Evolutionary conservation across 345 rosid species (phyloP).

Genomic region (Durio zibethinus): DNA sequence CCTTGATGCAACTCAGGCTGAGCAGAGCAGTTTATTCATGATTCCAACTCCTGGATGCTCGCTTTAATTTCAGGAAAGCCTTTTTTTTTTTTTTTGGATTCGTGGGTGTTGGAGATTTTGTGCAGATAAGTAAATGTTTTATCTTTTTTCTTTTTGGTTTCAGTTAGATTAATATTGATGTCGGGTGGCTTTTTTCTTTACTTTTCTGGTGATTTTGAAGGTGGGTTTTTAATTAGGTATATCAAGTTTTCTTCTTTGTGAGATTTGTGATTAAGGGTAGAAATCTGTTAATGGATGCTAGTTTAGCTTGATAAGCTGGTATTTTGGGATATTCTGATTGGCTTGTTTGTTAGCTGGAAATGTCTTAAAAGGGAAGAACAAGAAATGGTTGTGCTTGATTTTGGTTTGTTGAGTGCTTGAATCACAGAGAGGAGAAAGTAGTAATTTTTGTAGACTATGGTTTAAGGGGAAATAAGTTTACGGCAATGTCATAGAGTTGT

Average conservation of each 20-base stretch:
- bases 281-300: conserved; percentile 12
- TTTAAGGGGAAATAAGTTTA: conserved; percentile 15
- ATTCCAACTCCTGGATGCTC: conserved; percentile 12
- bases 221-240: background rate
- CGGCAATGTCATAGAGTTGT: conserved; percentile 13
- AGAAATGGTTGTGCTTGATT: conserved; percentile 18
- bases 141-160: background rate
- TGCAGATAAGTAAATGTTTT: conserved; percentile 17
- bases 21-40: background rate
- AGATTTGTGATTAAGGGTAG: background rate
- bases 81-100: background rate
- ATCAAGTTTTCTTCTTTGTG: background rate
- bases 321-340: background rate
- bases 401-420: background rate
- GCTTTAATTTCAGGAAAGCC: conserved; percentile 9
- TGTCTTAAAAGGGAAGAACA: conserved; percentile 1
- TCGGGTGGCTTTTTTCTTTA: background rate
- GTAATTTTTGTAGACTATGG: background rate
- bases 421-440: background rate
- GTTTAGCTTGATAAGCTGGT: conserved; percentile 9
- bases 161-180: background rate
- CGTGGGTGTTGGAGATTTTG: conserved; percentile 4
- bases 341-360: background rate
- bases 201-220: conserved; percentile 11
- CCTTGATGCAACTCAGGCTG: background rate